These are phyloP conservation scores for Psidium friedrichsthalianum DNA, from an alignment of 345 rosid species.

Conservation along the genomic window DNA sequence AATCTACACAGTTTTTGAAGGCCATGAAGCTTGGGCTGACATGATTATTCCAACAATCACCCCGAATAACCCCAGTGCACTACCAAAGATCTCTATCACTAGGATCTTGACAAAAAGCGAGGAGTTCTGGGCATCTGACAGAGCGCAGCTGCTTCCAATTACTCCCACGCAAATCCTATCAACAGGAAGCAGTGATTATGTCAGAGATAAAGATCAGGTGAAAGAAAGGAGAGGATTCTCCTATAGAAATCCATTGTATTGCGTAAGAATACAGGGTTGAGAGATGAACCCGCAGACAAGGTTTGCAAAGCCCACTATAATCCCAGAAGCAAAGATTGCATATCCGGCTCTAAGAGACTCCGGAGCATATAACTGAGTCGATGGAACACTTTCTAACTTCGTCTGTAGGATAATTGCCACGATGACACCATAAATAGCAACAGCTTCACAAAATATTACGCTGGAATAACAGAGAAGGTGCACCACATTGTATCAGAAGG, in stretches of 20 bases:
- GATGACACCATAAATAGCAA: conserved; percentile 96
- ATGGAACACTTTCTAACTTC: conserved; percentile 87
- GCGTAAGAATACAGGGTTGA: neutral
- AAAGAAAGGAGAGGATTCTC: neutral
- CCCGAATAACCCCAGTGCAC: conserved; percentile 97
- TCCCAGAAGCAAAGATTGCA: conserved; percentile 98
- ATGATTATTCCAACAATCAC: conserved; percentile 98
- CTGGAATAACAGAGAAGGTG: conserved; percentile 23
- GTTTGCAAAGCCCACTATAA: conserved; percentile 97
- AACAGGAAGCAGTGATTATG: neutral
- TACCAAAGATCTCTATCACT: conserved; percentile 96
- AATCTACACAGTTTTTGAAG: conserved; percentile 36
- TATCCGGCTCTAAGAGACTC: conserved; percentile 99
- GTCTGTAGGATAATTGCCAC: conserved; percentile 97
- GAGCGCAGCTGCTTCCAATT: conserved; percentile 96
- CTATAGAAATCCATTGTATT: neutral
- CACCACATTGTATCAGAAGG: neutral
- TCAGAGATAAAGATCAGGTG: neutral
- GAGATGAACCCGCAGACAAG: conserved; percentile 85
- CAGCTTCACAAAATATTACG: conserved; percentile 98
- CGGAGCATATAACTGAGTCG: conserved; percentile 55
- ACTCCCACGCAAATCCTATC: conserved; percentile 88
- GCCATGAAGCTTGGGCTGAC: conserved; percentile 99
- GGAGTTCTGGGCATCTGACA: conserved; percentile 98
- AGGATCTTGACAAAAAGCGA: conserved; percentile 94